Evolutionary conservation across 2,329 filamentous ascomycete genomes (phyloP).

Genomic region (Penicillium capsulatum): DNA sequence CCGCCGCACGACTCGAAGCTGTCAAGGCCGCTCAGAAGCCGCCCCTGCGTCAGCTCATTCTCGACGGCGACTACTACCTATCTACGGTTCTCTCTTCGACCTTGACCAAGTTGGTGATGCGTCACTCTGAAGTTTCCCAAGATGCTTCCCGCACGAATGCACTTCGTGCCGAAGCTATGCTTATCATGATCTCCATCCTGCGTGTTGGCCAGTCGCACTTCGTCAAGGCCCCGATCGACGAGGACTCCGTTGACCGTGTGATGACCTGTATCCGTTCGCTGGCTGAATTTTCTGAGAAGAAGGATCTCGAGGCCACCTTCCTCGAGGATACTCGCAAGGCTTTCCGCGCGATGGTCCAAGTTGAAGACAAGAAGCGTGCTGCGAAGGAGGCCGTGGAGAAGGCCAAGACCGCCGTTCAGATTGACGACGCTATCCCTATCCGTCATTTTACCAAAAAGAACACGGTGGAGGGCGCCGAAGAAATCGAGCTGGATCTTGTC

Average conservation of each 20-base stretch:
- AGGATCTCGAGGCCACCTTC: slow-evolving; percentile 88
- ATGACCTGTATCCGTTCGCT: slow-evolving; percentile 95
- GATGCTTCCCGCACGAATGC: slow-evolving; percentile 87
- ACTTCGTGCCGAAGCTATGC: slow-evolving; percentile 91
- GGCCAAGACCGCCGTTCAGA: slow-evolving; percentile 88
- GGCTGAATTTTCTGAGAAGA: slow-evolving; percentile 82
- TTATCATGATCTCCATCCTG: slow-evolving; percentile 99
- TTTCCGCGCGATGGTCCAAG: slow-evolving; percentile 94
- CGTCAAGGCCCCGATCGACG: slow-evolving; percentile 93
- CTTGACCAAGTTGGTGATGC: slow-evolving; percentile 95
- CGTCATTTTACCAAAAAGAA: slow-evolving; percentile 93
- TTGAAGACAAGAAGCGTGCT: slow-evolving; percentile 96
- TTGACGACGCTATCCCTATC: slow-evolving; percentile 91
- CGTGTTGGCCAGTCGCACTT: slow-evolving; percentile 98
- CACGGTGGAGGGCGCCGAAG: slow-evolving; percentile 71
- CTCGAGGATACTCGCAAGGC: slow-evolving; percentile 91
- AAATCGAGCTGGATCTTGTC: slow-evolving; percentile 85
- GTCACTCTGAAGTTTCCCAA: slow-evolving; percentile 85
- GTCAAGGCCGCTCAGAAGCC: slow-evolving; percentile 97
- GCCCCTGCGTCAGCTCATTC: slow-evolving; percentile 85
- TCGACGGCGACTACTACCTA: slow-evolving; percentile 96
- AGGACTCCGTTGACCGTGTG: slow-evolving; percentile 96
- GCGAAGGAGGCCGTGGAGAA: slow-evolving; percentile 89
- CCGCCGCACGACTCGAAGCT: slow-evolving; percentile 86
- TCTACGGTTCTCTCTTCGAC: slow-evolving; percentile 93